Conservation (phyloP, 2,329 filamentous ascomycete species). For the Fusarium tjaetaba region DNA sequence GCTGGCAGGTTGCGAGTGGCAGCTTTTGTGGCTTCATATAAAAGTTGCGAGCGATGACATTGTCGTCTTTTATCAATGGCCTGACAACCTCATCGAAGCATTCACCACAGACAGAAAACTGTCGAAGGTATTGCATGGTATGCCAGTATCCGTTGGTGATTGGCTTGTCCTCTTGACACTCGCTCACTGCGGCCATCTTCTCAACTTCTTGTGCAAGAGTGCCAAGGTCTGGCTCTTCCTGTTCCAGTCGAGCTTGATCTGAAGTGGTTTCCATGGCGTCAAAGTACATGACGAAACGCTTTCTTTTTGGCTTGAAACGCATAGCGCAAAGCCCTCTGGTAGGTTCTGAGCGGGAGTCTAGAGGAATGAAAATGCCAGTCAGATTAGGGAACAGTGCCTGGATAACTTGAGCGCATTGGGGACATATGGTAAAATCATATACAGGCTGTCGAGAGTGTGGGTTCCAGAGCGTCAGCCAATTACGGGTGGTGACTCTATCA, state of each 20-base stretch:
- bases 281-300: constrained; percentile 68
- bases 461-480: constrained; percentile 82
- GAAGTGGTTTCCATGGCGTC: constrained; percentile 68
- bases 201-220: constrained; percentile 72
- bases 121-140: constrained; percentile 76
- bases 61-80: constrained; percentile 66
- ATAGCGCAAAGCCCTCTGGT: constrained; percentile 73
- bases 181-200: constrained; percentile 64
- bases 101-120: constrained; percentile 86
- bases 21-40: constrained; percentile 68
- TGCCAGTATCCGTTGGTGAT: constrained; percentile 77
- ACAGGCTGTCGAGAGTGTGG: constrained; percentile 71
- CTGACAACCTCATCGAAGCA: constrained; percentile 85
- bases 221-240: constrained; percentile 63
- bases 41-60: constrained; percentile 72
- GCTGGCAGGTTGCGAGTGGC: constrained; percentile 71
- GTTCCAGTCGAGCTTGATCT: constrained; percentile 58
- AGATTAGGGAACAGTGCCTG: constrained; percentile 79
- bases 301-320: constrained; percentile 63
- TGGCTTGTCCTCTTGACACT: constrained; percentile 74
- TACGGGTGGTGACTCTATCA: constrained; percentile 62
- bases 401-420: constrained; percentile 76
- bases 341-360: constrained; percentile 57
- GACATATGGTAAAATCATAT: constrained; percentile 78
- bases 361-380: constrained; percentile 70